These are phyloP conservation scores for Hanseniaspora taiwanica DNA, from an alignment of 805 yeast species.

Conservation along the genomic window DNA sequence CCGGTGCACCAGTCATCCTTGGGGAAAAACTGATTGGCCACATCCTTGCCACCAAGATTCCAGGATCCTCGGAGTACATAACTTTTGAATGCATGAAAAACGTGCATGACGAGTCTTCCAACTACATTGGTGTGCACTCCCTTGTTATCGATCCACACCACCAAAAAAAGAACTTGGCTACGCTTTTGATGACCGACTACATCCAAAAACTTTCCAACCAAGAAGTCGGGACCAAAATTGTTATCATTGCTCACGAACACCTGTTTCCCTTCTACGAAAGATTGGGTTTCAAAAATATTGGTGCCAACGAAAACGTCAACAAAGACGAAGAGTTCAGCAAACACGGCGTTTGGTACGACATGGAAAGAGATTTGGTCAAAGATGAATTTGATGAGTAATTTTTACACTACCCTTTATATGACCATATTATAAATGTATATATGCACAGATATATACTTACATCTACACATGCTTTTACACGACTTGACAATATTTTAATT, in stretches of 20 bases:
- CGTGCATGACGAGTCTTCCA: conserved; percentile 63
- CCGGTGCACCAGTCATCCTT: conserved; percentile 32
- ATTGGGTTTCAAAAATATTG: conserved; percentile 65
- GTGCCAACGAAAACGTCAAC: conserved; percentile 29
- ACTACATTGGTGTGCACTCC: conserved; percentile 69
- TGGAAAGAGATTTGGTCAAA: conserved; percentile 25
- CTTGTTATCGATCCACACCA: conserved; percentile 64
- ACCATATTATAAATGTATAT: neutral
- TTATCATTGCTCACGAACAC: conserved; percentile 56
- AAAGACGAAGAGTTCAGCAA: conserved; percentile 17
- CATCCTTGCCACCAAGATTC: conserved; percentile 62
- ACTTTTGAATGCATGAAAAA: conserved; percentile 20
- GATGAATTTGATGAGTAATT: conserved; percentile 19
- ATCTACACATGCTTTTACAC: too few species aligned
- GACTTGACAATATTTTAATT: too few species aligned
- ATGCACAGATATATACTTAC: too few species aligned
- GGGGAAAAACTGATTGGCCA: conserved; percentile 67
- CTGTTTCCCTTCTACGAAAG: conserved; percentile 67
- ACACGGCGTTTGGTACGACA: conserved; percentile 21
- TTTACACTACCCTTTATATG: neutral
- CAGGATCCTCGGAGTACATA: conserved; percentile 11
- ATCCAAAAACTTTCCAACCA: conserved; percentile 82
- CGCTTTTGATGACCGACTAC: conserved; percentile 75
- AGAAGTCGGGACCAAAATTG: conserved; percentile 67
- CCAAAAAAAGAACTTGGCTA: conserved; percentile 73